These are phyloP conservation scores for Rhypophila decipiens DNA, from an alignment of 495 filamentous ascomycete species.

Conservation along the genomic window DNA sequence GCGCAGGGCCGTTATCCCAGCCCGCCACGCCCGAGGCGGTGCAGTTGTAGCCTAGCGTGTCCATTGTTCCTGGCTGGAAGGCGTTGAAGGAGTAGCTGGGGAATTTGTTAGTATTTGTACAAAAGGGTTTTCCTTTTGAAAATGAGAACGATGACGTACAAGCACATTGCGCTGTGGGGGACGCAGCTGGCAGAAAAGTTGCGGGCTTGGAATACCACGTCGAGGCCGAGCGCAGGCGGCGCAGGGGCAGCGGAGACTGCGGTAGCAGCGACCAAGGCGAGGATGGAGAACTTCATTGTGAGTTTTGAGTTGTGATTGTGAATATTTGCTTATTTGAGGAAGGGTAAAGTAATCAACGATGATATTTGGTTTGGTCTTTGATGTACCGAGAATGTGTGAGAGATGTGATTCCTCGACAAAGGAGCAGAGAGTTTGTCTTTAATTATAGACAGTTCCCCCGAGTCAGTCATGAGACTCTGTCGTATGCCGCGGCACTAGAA, in stretches of 20 bases:
- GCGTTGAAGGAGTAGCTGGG: conserved; percentile 19
- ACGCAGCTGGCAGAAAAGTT: conserved; percentile 20
- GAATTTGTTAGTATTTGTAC: not conserved
- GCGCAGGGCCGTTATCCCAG: conserved; percentile 3
- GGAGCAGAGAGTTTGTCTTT: not conserved
- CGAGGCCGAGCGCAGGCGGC: conserved; percentile 3
- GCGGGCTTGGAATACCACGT: conserved; percentile 14
- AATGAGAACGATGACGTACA: conserved; percentile 5
- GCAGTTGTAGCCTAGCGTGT: conserved; percentile 19
- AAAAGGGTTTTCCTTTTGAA: not conserved
- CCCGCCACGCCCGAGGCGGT: conserved; percentile 9
- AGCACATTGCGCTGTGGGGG: conserved; percentile 21
- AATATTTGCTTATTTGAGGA: too few species aligned
- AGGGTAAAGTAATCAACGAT: too few species aligned
- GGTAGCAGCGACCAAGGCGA: not conserved
- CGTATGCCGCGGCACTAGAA: too few species aligned
- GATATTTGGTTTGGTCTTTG: not conserved
- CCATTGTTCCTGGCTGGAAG: conserved; percentile 23
- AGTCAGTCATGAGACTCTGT: too few species aligned
- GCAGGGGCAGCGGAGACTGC: conserved; percentile 7
- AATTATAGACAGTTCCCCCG: too few species aligned
- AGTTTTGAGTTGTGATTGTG: not conserved
- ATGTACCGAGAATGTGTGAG: not conserved
- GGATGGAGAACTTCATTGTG: not conserved
- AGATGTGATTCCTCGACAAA: not conserved